Percentiles rank a stretch among this genome's conserved stretches.
phyloP scores from a whole-genome alignment of 2,329 filamentous ascomycete species.

The Rachicladosporium sp. region DNA sequence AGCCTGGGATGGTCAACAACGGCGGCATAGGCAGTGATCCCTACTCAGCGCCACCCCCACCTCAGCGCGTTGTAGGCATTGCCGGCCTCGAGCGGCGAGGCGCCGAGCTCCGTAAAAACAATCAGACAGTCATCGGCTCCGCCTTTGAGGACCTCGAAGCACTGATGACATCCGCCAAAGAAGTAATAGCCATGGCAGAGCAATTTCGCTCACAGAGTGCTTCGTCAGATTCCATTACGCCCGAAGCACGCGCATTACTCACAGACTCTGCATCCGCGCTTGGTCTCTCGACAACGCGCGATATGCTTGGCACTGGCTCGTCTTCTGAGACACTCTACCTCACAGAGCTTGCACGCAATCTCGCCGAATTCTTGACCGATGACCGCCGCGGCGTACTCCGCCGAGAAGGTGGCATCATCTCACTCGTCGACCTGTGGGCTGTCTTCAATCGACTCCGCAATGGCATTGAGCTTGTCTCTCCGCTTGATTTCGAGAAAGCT shows the following conservation, averaged over 20 bases:
- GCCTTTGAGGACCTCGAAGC: conserved; percentile 95
- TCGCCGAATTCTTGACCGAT: conserved; percentile 82
- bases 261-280: conserved; percentile 74
- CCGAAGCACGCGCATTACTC: conserved; percentile 61
- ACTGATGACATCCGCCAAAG: conserved; percentile 92
- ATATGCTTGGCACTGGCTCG: conserved; percentile 70
- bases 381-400: conserved; percentile 66
- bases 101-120: conserved; percentile 76
- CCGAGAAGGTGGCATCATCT: conserved; percentile 76
- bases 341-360: conserved; percentile 69
- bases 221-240: conserved; percentile 29
- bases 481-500: conserved; percentile 85
- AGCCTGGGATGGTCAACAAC: conserved; percentile 29
- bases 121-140: conserved; percentile 80
- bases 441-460: conserved; percentile 88
- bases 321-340: conserved; percentile 74
- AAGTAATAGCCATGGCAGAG: conserved; percentile 87
- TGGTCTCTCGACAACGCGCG: conserved; percentile 84
- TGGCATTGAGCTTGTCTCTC: conserved; percentile 87
- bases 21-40: conserved; percentile 11
- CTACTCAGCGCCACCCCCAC: conserved; percentile 12
- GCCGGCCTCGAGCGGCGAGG: conserved; percentile 82
- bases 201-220: conserved; percentile 60
- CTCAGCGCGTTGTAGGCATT: conserved; percentile 64
- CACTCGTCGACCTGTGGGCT: conserved; percentile 81